phyloP scores from a whole-genome alignment of 208 protist species.

The Leptomonas pyrrhocoris region DNA sequence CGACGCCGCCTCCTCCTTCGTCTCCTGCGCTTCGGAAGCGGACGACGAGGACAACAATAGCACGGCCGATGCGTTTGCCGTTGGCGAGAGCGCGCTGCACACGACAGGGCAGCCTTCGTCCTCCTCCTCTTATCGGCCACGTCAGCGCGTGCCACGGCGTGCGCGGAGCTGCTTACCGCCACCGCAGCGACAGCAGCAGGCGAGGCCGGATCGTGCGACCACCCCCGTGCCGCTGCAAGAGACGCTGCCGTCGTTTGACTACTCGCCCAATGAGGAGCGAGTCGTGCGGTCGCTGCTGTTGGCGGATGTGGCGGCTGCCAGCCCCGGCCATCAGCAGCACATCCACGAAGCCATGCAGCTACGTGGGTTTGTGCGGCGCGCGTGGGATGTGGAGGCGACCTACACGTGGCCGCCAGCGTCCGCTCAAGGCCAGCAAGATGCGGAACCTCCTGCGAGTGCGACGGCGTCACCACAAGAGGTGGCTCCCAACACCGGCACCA shows the following conservation, averaged over 20 bases:
- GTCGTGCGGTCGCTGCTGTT: constrained; percentile 25
- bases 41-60: background rate
- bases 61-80: background rate
- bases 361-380: constrained; percentile 22
- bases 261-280: background rate
- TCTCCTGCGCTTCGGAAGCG: background rate
- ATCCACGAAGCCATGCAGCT: constrained; percentile 32
- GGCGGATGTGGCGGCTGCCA: constrained; percentile 28
- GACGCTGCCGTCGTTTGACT: background rate
- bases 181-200: background rate
- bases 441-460: no score
- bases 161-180: background rate
- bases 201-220: background rate
- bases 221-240: constrained; percentile 2
- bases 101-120: background rate
- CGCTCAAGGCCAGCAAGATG: background rate
- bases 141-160: background rate
- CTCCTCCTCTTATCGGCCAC: background rate
- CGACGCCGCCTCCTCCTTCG: background rate
- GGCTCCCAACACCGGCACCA: background rate
- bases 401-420: background rate
- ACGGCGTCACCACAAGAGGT: background rate
- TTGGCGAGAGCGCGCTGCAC: background rate
- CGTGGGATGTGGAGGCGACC: constrained; percentile 17
- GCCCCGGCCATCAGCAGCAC: constrained; percentile 19